Evolutionary conservation across 2,329 filamentous ascomycete species (phyloP), one percentile per base, ranked within the genome.

Genomic region (Orbilia ellipsospora): DNA sequence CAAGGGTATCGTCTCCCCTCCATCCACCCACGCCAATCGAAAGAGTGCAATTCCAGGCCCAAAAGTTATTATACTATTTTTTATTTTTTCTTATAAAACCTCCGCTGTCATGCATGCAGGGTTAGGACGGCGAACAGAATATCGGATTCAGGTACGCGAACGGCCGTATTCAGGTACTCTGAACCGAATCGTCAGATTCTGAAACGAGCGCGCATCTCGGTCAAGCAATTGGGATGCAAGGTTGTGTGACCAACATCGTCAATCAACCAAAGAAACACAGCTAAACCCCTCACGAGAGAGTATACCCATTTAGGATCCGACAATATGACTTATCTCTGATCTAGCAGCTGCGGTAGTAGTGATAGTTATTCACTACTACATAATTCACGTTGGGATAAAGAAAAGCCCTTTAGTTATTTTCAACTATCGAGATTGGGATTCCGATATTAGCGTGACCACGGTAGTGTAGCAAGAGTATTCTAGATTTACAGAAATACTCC

Each of bases 71-170:
- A 45, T 54, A 52, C 51, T 48, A 31, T 40, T 48, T 66, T n/a
- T 16, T 26, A 50, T 36, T 48, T 45, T 45, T 45, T 63, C 51
- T 70, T 60, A 72, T 42, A 64, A 72, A 72, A 72, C 59, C 36
- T 72, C 67, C 67, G 67, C 60, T 72, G 67, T 74, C 70, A 74
- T 74, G 70, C 70, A 68, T 59, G 63, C 63, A 74, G 56, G 63
- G 70, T 63, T 44, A 62, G 52, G 45, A 74, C 70, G 70, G 70
- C 70, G 70, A 74, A 16, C 66, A 62, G 16, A 48, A 48, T 18
- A 52, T 52, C 54, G 18, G 23, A 57, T 54, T 59, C 55, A 48
- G 44, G 44, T 48, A 48, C 44, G 15, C 13, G 16, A 36, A 18
- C 40, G 23, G 36, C 51, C 20, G 59, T 55, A 44, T 52, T 36